Evolutionary conservation across 2,329 filamentous ascomycete species (phyloP).

Genomic region (Ceratocystis cacaofunesta): DNA sequence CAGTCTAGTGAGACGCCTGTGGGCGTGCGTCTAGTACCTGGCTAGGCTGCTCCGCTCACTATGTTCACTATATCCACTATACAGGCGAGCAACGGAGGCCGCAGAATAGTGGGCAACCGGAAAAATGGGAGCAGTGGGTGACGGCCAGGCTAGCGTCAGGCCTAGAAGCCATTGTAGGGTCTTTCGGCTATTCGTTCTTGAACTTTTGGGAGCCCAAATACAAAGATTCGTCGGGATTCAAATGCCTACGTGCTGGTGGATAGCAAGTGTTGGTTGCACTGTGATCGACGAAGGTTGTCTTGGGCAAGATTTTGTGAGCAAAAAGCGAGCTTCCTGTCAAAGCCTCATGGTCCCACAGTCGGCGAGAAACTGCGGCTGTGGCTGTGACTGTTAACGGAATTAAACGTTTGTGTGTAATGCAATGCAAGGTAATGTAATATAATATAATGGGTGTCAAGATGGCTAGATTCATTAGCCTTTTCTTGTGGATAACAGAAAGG

Average conservation of each 20-base stretch:
- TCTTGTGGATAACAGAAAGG: neutral
- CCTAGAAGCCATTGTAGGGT: slow-evolving; percentile 1
- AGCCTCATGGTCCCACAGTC: neutral
- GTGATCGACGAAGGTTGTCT: neutral
- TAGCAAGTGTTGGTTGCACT: neutral
- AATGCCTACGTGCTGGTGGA: neutral
- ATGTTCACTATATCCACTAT: neutral
- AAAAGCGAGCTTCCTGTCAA: neutral
- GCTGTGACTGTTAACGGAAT: neutral
- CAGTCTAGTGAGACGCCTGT: neutral
- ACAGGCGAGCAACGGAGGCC: neutral
- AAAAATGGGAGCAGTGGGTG: neutral
- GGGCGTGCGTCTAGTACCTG: slow-evolving; percentile 9
- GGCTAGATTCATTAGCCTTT: neutral
- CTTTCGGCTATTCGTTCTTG: neutral
- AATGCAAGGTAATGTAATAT: too few species aligned
- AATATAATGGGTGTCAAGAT: too few species aligned
- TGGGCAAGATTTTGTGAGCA: neutral
- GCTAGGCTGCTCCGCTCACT: neutral
- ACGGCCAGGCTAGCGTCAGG: slow-evolving; percentile 2
- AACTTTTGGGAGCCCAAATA: neutral
- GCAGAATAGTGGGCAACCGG: neutral
- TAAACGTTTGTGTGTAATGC: neutral
- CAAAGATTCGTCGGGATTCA: neutral
- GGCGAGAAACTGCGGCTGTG: neutral